Conservation (phyloP, 208 protist species). For the Histomonas meleagridis region DNA sequence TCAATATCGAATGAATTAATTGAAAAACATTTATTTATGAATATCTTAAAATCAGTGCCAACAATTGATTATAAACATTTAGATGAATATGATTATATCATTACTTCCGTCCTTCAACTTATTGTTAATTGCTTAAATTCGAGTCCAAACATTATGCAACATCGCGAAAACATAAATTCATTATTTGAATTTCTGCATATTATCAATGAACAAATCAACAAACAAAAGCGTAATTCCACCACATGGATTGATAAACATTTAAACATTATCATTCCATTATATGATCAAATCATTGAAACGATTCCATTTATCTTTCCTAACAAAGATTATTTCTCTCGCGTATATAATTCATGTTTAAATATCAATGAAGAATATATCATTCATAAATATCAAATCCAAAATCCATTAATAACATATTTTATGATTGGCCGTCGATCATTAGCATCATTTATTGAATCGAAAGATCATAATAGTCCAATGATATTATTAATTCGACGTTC, state of each 20-base stretch:
- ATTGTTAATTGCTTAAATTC: not conserved
- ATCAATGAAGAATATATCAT: not conserved
- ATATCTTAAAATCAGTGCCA: not conserved
- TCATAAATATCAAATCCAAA: not conserved
- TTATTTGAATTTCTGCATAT: not conserved
- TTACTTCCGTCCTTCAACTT: not conserved
- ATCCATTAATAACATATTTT: not conserved
- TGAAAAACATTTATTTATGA: not conserved
- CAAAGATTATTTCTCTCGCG: not conserved
- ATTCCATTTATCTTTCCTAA: not conserved
- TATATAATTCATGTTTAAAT: not conserved
- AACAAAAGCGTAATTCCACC: not conserved
- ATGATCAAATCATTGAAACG: not conserved
- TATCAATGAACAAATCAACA: not conserved
- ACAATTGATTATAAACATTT: not conserved
- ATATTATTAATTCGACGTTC: not conserved
- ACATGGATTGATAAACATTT: not conserved
- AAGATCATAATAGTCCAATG: not conserved
- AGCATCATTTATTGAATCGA: not conserved
- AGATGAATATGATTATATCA: not conserved
- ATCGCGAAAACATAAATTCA: not conserved
- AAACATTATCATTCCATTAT: not conserved
- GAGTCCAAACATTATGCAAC: not conserved
- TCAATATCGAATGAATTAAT: not conserved
- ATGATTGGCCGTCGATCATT: not conserved